Percentiles rank a stretch among this genome's conserved stretches.
These are phyloP conservation scores for Botrytis paeoniae DNA, from an alignment of 2,329 filamentous ascomycete species.

Conservation along the genomic window DNA sequence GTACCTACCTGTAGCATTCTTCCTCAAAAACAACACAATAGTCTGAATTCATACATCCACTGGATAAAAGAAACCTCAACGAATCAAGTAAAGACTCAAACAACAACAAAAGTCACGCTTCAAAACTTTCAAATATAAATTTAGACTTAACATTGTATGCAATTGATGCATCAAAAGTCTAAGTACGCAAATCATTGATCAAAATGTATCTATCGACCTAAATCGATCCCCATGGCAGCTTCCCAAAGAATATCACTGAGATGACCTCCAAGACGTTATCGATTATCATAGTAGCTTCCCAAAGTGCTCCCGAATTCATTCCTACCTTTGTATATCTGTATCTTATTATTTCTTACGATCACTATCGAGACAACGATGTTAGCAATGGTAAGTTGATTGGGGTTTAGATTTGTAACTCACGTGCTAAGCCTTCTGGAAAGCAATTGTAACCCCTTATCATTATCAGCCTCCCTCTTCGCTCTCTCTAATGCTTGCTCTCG, in stretches of 20 bases:
- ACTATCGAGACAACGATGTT: constrained; percentile 19
- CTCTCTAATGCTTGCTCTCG: constrained; percentile 79
- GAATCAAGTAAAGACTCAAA: not conserved
- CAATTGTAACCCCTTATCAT: constrained; percentile 81
- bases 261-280: constrained; percentile 8
- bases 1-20: not conserved
- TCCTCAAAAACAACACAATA: not conserved
- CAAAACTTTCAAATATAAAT: not conserved
- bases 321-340: constrained; percentile 15
- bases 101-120: not conserved
- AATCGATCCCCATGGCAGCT: constrained; percentile 13
- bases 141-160: constrained; percentile 18
- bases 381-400: not conserved
- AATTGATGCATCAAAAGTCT: constrained; percentile 10
- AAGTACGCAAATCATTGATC: constrained; percentile 13
- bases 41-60: not conserved
- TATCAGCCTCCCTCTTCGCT: constrained; percentile 84
- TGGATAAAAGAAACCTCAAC: not conserved
- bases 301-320: constrained; percentile 1
- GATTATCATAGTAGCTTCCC: constrained; percentile 16
- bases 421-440: constrained; percentile 93
- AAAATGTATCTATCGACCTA: constrained; percentile 19
- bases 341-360: constrained; percentile 31
- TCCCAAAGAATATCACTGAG: constrained; percentile 7
- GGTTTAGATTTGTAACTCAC: constrained; percentile 56